Percentiles rank a stretch among this genome's conserved stretches.
These are phyloP conservation scores for Pontederia crassipes DNA, from an alignment of 176 grass and related monocot genomes.

Conservation along the genomic window DNA sequence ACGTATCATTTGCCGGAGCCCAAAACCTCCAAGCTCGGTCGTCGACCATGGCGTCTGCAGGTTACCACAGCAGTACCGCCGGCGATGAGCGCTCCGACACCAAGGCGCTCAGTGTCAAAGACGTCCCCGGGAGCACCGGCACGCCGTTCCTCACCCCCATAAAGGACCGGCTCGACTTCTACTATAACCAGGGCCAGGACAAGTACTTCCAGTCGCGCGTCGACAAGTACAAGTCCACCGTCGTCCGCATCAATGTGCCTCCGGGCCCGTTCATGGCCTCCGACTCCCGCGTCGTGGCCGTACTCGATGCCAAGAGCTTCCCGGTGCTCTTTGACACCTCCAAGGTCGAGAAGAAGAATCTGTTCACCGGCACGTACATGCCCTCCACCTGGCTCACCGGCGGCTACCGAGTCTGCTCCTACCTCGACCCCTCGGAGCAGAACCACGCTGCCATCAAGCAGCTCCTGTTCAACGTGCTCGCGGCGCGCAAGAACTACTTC, in stretches of 20 bases:
- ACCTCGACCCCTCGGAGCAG: conserved; percentile 64
- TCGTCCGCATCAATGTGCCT: conserved; percentile 51
- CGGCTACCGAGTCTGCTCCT: conserved; percentile 56
- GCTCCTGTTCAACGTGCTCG: conserved; percentile 44
- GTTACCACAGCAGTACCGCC: no score
- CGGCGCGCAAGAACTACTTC: conserved; percentile 42
- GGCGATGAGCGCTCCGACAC: not conserved
- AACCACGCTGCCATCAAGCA: conserved; percentile 55
- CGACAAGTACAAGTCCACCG: conserved; percentile 48
- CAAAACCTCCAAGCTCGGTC: no score
- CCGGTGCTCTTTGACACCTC: conserved; percentile 51
- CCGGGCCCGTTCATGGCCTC: conserved; percentile 45
- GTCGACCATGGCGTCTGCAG: no score
- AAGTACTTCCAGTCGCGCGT: conserved; percentile 57
- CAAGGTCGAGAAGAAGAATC: conserved; percentile 66
- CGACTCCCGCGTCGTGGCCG: conserved; percentile 44
- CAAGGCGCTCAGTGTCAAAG: not conserved
- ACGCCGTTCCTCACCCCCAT: conserved; percentile 34
- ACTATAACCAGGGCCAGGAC: conserved; percentile 58
- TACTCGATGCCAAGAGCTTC: conserved; percentile 71
- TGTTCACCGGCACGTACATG: conserved; percentile 64
- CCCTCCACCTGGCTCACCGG: conserved; percentile 54
- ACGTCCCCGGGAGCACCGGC: conserved; percentile 41
- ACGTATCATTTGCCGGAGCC: no score
- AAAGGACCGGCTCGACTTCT: conserved; percentile 60